These are phyloP conservation scores for Nemania serpens DNA, from an alignment of 2,329 filamentous ascomycete genomes.

Conservation along the genomic window DNA sequence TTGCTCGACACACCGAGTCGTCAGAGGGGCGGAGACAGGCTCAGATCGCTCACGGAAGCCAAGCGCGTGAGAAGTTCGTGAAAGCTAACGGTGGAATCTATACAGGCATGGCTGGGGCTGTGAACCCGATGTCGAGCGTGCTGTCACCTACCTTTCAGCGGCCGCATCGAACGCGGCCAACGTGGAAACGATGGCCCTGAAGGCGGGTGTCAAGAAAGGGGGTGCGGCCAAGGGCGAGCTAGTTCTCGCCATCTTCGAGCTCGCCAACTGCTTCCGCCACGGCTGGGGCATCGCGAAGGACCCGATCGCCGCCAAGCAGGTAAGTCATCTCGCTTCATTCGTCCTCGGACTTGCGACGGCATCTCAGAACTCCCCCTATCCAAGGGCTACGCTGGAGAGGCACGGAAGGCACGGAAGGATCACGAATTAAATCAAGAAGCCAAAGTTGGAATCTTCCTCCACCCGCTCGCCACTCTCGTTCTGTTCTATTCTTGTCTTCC, in stretches of 20 bases:
- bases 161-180: constrained; percentile 89
- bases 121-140: constrained; percentile 69
- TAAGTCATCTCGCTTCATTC: constrained; percentile 42
- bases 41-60: background rate
- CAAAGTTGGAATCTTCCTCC: constrained; percentile 4
- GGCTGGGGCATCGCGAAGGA: constrained; percentile 93
- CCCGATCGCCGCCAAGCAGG: constrained; percentile 78
- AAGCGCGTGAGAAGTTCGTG: background rate
- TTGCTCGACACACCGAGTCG: background rate
- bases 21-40: background rate
- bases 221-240: constrained; percentile 95
- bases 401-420: background rate
- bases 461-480: constrained; percentile 8
- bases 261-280: constrained; percentile 90
- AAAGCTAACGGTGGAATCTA: constrained; percentile 35
- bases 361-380: constrained; percentile 6
- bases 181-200: constrained; percentile 82
- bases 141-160: constrained; percentile 82
- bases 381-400: background rate
- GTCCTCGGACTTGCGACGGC: constrained; percentile 5
- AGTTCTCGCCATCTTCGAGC: constrained; percentile 92
- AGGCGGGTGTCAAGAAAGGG: constrained; percentile 88
- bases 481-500: constrained; percentile 9
- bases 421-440: constrained; percentile 13
- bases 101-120: constrained; percentile 91